Evolutionary conservation across 257 asterid genomes (phyloP).

Genomic region (Anisodus tanguticus): DNA sequence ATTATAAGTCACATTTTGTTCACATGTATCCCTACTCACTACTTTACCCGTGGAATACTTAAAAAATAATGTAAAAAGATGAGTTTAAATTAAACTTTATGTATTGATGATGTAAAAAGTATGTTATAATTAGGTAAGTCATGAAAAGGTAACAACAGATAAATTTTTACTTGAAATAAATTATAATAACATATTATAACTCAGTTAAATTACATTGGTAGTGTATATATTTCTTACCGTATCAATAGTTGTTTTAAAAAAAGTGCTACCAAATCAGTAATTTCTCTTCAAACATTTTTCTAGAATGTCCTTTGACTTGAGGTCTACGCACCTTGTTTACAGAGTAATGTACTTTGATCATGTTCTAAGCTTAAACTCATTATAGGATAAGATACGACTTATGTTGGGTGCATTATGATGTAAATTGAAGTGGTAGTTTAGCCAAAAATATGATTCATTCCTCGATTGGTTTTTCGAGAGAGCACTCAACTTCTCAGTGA

Average conservation of each 20-base stretch:
- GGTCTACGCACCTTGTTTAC: no score
- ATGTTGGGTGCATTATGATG: no score
- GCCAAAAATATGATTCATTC: no score
- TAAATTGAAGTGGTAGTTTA: no score
- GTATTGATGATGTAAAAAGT: neutral
- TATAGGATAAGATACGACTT: no score
- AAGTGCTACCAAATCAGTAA: neutral
- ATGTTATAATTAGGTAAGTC: neutral
- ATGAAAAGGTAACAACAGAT: neutral
- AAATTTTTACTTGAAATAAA: neutral
- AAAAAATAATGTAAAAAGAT: neutral
- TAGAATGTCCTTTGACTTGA: no score
- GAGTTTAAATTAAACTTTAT: neutral
- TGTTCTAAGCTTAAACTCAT: no score
- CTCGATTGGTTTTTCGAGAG: no score
- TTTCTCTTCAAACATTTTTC: neutral
- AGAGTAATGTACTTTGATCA: no score
- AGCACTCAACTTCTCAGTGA: no score
- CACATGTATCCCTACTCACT: neutral
- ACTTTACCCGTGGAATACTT: neutral
- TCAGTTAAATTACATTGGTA: neutral
- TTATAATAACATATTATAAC: neutral
- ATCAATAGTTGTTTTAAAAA: no score
- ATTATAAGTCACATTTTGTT: neutral
- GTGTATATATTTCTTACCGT: neutral